These are phyloP conservation scores for Saccharomyces kudriavzevii DNA, from an alignment of 805 yeast species.

Conservation along the genomic window DNA sequence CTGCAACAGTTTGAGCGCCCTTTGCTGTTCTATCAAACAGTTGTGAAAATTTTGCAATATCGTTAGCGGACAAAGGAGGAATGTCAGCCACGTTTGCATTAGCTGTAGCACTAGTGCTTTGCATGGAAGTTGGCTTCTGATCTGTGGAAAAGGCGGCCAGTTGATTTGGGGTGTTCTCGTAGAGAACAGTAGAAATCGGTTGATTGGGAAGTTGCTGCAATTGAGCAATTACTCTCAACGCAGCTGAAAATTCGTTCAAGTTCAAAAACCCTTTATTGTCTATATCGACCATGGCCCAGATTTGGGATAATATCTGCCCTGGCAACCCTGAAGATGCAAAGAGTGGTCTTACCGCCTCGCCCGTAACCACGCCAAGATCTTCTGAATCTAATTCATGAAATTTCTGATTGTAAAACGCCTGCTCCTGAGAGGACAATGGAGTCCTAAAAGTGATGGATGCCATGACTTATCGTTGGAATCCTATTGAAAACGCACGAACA, in stretches of 20 bases:
- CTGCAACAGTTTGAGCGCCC: slow-evolving; percentile 51
- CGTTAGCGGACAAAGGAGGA: slow-evolving; percentile 49
- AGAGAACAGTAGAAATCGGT: slow-evolving; percentile 40
- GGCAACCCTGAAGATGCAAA: slow-evolving; percentile 82
- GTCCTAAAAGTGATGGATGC: slow-evolving; percentile 26
- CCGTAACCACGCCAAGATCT: slow-evolving; percentile 73
- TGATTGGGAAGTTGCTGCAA: slow-evolving; percentile 56
- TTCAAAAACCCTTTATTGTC: slow-evolving; percentile 78
- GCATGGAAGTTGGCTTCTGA: slow-evolving; percentile 32
- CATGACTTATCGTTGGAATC: slow-evolving; percentile 7
- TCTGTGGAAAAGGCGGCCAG: slow-evolving; percentile 30
- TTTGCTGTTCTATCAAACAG: slow-evolving; percentile 57
- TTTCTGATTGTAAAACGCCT: slow-evolving; percentile 59
- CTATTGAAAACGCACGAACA: background rate
- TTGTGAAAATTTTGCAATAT: slow-evolving; percentile 56
- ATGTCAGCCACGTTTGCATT: slow-evolving; percentile 27
- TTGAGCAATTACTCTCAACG: slow-evolving; percentile 83
- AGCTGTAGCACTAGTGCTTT: slow-evolving; percentile 22
- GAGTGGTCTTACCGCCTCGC: slow-evolving; percentile 73
- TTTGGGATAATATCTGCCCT: slow-evolving; percentile 70
- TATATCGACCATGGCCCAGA: slow-evolving; percentile 94
- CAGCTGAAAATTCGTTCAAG: slow-evolving; percentile 71
- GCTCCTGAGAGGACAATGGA: slow-evolving; percentile 63
- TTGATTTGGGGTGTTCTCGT: slow-evolving; percentile 19
- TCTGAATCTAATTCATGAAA: slow-evolving; percentile 77